Percentiles rank a stretch among this genome's conserved stretches.
Conservation (phyloP, 805 yeast genomes). For the Spathaspora hagerdaliae region DNA sequence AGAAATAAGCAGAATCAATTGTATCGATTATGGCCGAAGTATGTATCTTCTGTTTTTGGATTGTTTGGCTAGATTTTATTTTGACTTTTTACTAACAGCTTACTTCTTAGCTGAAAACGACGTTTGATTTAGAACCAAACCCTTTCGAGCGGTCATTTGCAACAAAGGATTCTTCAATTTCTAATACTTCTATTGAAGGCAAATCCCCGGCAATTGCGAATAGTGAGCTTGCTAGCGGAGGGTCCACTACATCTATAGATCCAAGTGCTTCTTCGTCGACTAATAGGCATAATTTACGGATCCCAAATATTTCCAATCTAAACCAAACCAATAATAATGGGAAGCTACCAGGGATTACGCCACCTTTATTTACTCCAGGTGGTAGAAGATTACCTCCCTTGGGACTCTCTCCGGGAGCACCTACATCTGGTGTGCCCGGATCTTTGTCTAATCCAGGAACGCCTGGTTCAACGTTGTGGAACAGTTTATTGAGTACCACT, state of each 20-base stretch:
- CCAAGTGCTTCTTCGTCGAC: slow-evolving; percentile 10
- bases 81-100: slow-evolving; percentile 15
- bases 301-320: slow-evolving; percentile 28
- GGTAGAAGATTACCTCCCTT: slow-evolving; percentile 49
- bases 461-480: slow-evolving; percentile 50
- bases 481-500: slow-evolving; percentile 34
- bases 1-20: too few species aligned
- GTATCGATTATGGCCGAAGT: too few species aligned
- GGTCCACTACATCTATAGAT: not conserved
- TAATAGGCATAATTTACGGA: slow-evolving; percentile 32
- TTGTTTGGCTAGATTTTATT: too few species aligned
- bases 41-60: too few species aligned
- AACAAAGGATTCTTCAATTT: slow-evolving; percentile 36
- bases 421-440: slow-evolving; percentile 1
- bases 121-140: slow-evolving; percentile 84
- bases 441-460: slow-evolving; percentile 44
- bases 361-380: slow-evolving; percentile 55
- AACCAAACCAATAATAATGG: slow-evolving; percentile 8
- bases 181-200: not conserved
- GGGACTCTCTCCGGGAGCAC: slow-evolving; percentile 42
- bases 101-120: slow-evolving; percentile 27
- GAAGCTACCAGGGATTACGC: slow-evolving; percentile 39
- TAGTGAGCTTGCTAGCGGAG: not conserved
- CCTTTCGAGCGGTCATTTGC: slow-evolving; percentile 96
- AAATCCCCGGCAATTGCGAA: not conserved